Base-by-base conservation (phyloP, 2,329 filamentous ascomycete species). In the Venturia effusa region DNA sequence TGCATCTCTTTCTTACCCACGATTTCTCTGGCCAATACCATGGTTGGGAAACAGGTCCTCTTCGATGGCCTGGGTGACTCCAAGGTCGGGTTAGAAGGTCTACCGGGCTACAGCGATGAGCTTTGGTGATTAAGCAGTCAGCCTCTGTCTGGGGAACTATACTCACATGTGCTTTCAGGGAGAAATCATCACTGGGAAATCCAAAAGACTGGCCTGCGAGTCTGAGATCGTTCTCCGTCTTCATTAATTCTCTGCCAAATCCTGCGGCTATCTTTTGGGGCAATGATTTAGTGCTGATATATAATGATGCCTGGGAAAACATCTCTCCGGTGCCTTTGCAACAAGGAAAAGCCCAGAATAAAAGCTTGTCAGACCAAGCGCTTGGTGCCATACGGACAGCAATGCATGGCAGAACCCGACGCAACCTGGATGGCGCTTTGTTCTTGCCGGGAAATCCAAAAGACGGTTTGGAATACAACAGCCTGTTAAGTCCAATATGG, bases 281-380 rank as follows among this genome's bases (percentile, higher is more conserved):
- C 32, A 27, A 59, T 22, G 62, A 64, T 15, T 37, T 64, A 13
- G 27, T 64, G 4, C 24, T 64, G 8, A 32, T 64, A n/a, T 60
- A 64, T 39, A 64, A 64, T 34, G 24, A 64, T 70, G 73, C 74
- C 5, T 80, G 77, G 77, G 69, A 67, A 17, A 74, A 73, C 61
- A 72, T 71, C 6, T 70, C 71, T 11, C 72, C 70, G 24, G 40
- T 30, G 19, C 19, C 37, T 24, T 10, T 41, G 27, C 68, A 71
- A 39, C 72, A 72, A 48, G 75, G 77, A 67, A 76, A 75, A 15
- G 68, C 70, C 41, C 66, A 67, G 6, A 73, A 75, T 51, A 67
- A 70, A 24, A 69, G 72, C 19, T 72, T 78, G 30, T 66, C 68
- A 3, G 69, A 70, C 17, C 71, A 76, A 32, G 75, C 74, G 1